Evolutionary conservation across 108 stramenopile genomes (phyloP), one percentile per base, ranked within the genome.

Genomic region (Aurantiochytrium sp.): DNA sequence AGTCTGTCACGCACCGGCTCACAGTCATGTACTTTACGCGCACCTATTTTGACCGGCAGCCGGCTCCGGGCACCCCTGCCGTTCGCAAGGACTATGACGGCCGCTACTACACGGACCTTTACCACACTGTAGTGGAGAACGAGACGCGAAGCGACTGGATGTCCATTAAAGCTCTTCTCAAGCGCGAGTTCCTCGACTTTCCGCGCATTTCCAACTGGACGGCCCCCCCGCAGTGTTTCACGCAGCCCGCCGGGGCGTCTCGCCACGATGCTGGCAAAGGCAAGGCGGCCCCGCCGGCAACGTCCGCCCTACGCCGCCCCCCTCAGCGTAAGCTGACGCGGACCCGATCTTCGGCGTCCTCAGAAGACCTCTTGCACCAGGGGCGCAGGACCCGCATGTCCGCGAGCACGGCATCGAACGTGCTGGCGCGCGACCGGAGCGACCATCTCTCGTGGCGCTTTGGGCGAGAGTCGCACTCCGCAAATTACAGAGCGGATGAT

Each of bases 71-170:
- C 30, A 55, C 31, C 30, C 21, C 48, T 32, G 52, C 88, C 55
- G 17, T 90, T 12, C 55, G 15, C 52, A 55, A 59, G 85, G 90
- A 86, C 41, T 19, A 42, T 50, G 89, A 85, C 24, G 54, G 90
- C 42, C 3, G 19, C 45, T 36, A 17, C 37, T 73, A 52, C 53
- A 32, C 92, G 88, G 97, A 98, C 90, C 93, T 96, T 48, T 97
- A 95, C 89, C 93, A 95, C 89, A 92, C 96, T 36, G 97, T 98
- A 17, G 87, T 98, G 15, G 97, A 97, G n/a, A 98, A 98, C 68
- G 96, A 96, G 86, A 95, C 95, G 37, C 50, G 88, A 27, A 85
- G 90, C 10, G 96, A 97, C 85, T 95, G 95, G 93, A 91, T 93
- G 4, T 91, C 95, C 41, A 87, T 98, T 48, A 88, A 97, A 45